Percentiles rank a stretch among this genome's conserved stretches.
These are phyloP conservation scores for Micractinium conductrix DNA, from an alignment of 139 green algal species.

Conservation along the genomic window DNA sequence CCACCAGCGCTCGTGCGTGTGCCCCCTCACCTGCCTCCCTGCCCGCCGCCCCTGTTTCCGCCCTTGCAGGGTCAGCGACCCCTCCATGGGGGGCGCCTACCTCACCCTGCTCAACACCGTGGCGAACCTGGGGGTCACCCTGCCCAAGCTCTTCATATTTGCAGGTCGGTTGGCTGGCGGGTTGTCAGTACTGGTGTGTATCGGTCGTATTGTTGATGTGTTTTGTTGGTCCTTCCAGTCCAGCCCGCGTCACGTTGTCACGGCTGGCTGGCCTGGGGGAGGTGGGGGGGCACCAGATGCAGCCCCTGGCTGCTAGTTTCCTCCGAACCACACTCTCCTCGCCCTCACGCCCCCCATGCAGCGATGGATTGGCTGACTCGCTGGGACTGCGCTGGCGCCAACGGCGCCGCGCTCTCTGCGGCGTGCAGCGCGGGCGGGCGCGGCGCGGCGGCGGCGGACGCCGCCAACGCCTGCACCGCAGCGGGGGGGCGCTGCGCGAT, in stretches of 20 bases:
- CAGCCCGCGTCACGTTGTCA: too few species aligned
- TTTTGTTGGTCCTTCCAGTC: not conserved
- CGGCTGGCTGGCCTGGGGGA: too few species aligned
- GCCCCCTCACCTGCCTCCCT: not conserved
- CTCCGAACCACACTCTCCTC: too few species aligned
- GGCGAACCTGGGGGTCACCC: constrained; percentile 89
- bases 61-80: constrained; percentile 51
- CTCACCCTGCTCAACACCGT: constrained; percentile 97
- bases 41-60: too few species aligned
- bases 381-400: constrained; percentile 25
- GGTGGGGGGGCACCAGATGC: too few species aligned
- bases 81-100: constrained; percentile 89
- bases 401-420: not conserved
- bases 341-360: too few species aligned
- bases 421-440: constrained; percentile 1
- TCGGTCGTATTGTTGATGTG: not conserved
- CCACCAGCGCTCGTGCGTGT: too few species aligned
- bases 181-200: not conserved
- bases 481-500: not conserved
- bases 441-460: constrained; percentile 55
- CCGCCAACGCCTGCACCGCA: not conserved
- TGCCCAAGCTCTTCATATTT: constrained; percentile 82
- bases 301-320: too few species aligned
- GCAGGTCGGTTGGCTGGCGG: constrained; percentile 4
- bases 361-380: constrained; percentile 55